Percentiles rank a stretch among this genome's conserved stretches.
Conservation (phyloP, 75 land plant genomes). For the Larix kaempferi region DNA sequence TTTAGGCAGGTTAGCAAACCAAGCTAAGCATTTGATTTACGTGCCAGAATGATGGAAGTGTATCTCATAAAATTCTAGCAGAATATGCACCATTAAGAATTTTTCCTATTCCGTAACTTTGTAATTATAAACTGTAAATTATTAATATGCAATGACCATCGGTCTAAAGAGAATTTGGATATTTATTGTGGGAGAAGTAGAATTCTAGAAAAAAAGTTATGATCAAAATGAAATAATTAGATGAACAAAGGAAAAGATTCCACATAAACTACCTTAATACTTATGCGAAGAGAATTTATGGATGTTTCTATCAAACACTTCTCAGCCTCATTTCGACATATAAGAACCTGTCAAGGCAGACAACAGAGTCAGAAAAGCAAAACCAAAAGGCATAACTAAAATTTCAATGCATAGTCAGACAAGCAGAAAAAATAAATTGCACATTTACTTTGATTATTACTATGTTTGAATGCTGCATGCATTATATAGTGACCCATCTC, state of each 20-base stretch:
- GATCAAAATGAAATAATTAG: not conserved
- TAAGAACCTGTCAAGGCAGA: constrained; percentile 62
- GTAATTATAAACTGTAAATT: not conserved
- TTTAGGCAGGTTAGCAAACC: not conserved
- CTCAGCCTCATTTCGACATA: constrained; percentile 97
- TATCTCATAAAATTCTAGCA: not conserved
- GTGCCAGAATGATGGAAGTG: not conserved
- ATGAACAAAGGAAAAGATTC: not conserved
- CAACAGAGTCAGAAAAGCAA: not conserved
- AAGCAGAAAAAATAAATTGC: not conserved
- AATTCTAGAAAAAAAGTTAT: not conserved
- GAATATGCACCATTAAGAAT: not conserved
- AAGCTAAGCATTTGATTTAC: not conserved
- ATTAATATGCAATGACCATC: not conserved
- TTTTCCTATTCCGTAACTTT: not conserved
- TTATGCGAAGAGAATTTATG: constrained; percentile 92
- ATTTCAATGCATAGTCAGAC: not conserved
- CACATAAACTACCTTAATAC: constrained; percentile 75
- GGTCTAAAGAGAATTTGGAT: not conserved
- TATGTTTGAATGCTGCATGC: no score
- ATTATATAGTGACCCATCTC: not conserved
- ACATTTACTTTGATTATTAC: no score
- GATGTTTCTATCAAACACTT: constrained; percentile 98
- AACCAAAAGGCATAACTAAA: not conserved
- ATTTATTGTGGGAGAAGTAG: not conserved